Conservation (phyloP, 352 stramenopile species). For the Globisporangium paddicum region DNA sequence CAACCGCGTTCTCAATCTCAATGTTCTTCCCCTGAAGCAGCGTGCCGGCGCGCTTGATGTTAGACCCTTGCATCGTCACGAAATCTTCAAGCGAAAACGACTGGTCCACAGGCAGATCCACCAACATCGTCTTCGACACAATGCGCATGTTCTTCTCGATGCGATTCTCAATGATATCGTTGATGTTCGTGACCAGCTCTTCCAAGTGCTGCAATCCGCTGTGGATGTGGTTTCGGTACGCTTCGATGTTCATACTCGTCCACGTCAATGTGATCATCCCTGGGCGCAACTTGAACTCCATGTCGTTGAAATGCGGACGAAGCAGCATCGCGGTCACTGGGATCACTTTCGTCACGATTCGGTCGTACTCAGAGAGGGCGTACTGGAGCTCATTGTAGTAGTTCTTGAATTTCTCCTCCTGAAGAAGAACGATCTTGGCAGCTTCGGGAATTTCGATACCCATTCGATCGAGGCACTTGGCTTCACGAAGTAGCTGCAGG, state of each 20-base stretch:
- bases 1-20: constrained; percentile 97
- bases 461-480: constrained; percentile 98
- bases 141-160: constrained; percentile 99
- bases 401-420: constrained; percentile 99
- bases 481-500: constrained; percentile 95
- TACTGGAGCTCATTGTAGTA: constrained; percentile 98
- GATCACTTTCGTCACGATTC: constrained; percentile 96
- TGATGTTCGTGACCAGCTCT: constrained; percentile 98
- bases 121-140: constrained; percentile 96
- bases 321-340: constrained; percentile 95
- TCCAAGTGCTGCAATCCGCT: constrained; percentile 94
- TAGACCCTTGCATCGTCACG: constrained; percentile 94
- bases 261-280: constrained; percentile 99
- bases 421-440: constrained; percentile 96
- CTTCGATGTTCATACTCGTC: constrained; percentile 99
- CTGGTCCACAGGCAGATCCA: constrained; percentile 95
- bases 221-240: constrained; percentile 94
- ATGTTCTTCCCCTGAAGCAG: constrained; percentile 97
- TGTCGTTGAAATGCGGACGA: constrained; percentile 97
- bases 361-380: constrained; percentile 96
- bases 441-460: constrained; percentile 97
- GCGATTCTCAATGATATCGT: constrained; percentile 99
- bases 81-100: constrained; percentile 98
- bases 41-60: constrained; percentile 89
- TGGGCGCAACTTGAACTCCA: constrained; percentile 98